A percentile compares a stretch with the other conserved stretches of the same genome.
phyloP scores from a whole-genome alignment of 352 stramenopile species.

The Phytophthora niederhauseri region DNA sequence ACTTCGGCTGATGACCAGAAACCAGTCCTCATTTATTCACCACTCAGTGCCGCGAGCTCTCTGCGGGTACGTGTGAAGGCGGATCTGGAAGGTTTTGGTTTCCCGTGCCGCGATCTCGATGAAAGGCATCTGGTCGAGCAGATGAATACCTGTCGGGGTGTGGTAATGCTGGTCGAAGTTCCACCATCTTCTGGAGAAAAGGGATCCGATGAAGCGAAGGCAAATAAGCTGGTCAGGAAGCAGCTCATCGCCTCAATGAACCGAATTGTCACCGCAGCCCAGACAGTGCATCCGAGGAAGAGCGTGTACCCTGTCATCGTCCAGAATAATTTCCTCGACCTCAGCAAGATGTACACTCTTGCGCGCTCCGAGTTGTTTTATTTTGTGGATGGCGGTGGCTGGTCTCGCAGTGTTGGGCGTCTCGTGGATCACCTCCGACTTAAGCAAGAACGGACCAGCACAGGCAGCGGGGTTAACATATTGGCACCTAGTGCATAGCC shows the following conservation, averaged over 20 bases:
- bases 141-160: conserved; percentile 30
- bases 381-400: conserved; percentile 60
- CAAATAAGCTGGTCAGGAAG: conserved; percentile 38
- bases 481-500: conserved; percentile 2
- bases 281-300: conserved; percentile 29
- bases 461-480: conserved; percentile 14
- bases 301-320: conserved; percentile 64
- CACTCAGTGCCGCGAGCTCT: conserved; percentile 32
- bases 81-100: conserved; percentile 36
- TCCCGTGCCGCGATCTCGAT: conserved; percentile 29
- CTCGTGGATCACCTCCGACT: conserved; percentile 52
- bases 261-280: conserved; percentile 43
- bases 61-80: conserved; percentile 29
- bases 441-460: conserved; percentile 37
- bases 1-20: background rate
- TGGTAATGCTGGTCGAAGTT: conserved; percentile 48
- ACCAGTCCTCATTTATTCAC: conserved; percentile 36
- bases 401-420: conserved; percentile 43
- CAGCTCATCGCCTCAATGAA: conserved; percentile 47
- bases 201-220: conserved; percentile 30
- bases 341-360: conserved; percentile 81
- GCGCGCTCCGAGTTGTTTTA: conserved; percentile 72
- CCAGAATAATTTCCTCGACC: conserved; percentile 63
- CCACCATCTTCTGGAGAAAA: conserved; percentile 22
- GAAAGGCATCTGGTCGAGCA: conserved; percentile 38